Percentiles rank a stretch among this genome's conserved stretches.
Evolutionary conservation across 2,329 filamentous ascomycete species (phyloP).

Genomic region (Alternaria burnsii): DNA sequence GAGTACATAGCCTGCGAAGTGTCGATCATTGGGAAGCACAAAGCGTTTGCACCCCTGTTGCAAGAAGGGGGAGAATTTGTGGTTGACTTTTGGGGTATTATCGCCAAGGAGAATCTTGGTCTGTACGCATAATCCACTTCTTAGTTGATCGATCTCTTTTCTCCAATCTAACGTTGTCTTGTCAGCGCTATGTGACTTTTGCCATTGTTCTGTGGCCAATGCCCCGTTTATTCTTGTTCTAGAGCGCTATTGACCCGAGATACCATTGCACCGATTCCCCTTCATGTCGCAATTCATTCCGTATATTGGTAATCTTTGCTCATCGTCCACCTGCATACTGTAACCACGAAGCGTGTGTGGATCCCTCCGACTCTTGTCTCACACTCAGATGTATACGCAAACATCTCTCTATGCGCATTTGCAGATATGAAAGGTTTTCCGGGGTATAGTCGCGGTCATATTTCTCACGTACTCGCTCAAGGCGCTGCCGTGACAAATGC

Average conservation of each 20-base stretch:
- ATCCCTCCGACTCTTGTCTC: neutral
- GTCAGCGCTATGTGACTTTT: neutral
- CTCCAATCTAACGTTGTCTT: neutral
- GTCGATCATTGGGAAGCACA: constrained; percentile 24
- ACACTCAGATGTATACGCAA: neutral
- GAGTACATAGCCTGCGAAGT: constrained; percentile 36
- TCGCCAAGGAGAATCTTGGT: neutral
- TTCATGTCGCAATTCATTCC: neutral
- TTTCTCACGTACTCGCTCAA: constrained; percentile 8
- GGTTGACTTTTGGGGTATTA: constrained; percentile 23
- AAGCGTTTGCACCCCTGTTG: constrained; percentile 29
- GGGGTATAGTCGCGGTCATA: neutral
- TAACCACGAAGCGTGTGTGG: too few species aligned
- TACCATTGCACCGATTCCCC: too few species aligned
- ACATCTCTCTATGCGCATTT: neutral
- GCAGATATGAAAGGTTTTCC: neutral
- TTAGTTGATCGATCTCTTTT: neutral
- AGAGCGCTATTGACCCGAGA: neutral
- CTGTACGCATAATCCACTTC: neutral
- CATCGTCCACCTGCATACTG: neutral
- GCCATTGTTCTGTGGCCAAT: neutral
- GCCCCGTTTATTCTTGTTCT: neutral
- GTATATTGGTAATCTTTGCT: neutral
- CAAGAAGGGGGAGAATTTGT: constrained; percentile 40
- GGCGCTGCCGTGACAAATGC: constrained; percentile 59